Evolutionary conservation across 352 stramenopile genomes (phyloP), one percentile per base, ranked within the genome.

Genomic region (Phytophthora multivora): DNA sequence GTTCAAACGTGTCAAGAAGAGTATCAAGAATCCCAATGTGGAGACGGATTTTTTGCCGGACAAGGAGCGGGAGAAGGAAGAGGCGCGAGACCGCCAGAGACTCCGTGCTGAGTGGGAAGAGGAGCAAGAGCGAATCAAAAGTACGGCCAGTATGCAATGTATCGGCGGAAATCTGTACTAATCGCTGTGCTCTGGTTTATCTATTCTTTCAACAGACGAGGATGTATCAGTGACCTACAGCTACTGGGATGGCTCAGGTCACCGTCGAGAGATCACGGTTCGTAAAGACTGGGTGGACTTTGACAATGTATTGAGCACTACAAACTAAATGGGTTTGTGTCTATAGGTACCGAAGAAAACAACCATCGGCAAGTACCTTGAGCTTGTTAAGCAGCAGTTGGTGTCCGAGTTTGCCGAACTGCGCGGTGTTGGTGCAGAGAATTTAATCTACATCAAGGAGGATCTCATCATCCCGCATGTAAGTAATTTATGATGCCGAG

Each of bases 361-460:
- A 16, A 97, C 91, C 0, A 96, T 98, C 39, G 83, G 82, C 51
- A 91, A 89, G 40, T 96, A 93, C 36, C 70, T 96, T 28, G 89
- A 95, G 50, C 77, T 88, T 33, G 84, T 97, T 0, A 90, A 91
- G 45, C 81, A 94, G 69, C 91, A 98, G 64, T 71, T 99, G 9
- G 77, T 86, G 33, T 75, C 79, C 5, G 92, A 99, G 56, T 99
- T 99, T 67, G 73, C 86, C 6, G 95, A 99, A 59, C 73, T 99
- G 38, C 79, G 86, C 18, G 91, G 91, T 57, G 83, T 97, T 12
- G 90, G 86, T 33, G 65, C 86, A 0, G 97, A 99, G 53, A 98
- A 97, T 40, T 76, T 99, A 12, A 79, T 99, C 19, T 99, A 99
- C 78, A 87, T 99, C 58, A 99, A 98, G 65, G 97, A 99, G 74